Conservation (phyloP, 345 rosid genomes). For the Sonneratia alba region DNA sequence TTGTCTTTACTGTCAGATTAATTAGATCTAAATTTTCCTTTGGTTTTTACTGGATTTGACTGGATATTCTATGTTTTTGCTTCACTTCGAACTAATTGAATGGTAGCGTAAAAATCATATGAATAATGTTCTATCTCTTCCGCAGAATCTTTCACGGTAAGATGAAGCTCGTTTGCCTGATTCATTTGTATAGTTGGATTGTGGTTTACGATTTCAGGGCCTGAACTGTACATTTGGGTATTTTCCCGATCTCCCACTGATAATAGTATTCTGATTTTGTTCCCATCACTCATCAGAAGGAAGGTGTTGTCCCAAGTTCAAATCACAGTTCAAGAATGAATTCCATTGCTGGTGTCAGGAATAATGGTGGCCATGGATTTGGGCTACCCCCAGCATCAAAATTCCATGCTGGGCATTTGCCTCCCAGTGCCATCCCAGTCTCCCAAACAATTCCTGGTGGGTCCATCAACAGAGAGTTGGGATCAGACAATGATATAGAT, state of each 20-base stretch:
- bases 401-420: constrained; percentile 52
- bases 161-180: background rate
- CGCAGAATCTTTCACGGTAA: background rate
- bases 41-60: background rate
- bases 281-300: constrained; percentile 21
- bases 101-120: no score
- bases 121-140: background rate
- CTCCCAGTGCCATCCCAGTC: constrained; percentile 37
- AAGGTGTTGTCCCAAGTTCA: constrained; percentile 21
- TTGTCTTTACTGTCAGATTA: background rate
- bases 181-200: background rate
- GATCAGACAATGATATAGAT: constrained; percentile 49
- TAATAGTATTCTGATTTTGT: background rate
- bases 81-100: background rate
- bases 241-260: background rate
- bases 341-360: constrained; percentile 18
- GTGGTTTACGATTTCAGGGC: background rate
- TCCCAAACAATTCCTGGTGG: constrained; percentile 26
- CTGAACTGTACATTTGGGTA: background rate
- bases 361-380: constrained; percentile 23
- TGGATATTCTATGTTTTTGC: background rate
- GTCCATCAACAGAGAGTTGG: constrained; percentile 31
- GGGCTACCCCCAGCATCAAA: constrained; percentile 48
- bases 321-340: constrained; percentile 29
- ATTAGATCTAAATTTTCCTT: background rate